Percentiles rank a stretch among this genome's conserved stretches.
Evolutionary conservation across 805 yeast species (phyloP).

Genomic region (Kazachstania bromeliacearum): DNA sequence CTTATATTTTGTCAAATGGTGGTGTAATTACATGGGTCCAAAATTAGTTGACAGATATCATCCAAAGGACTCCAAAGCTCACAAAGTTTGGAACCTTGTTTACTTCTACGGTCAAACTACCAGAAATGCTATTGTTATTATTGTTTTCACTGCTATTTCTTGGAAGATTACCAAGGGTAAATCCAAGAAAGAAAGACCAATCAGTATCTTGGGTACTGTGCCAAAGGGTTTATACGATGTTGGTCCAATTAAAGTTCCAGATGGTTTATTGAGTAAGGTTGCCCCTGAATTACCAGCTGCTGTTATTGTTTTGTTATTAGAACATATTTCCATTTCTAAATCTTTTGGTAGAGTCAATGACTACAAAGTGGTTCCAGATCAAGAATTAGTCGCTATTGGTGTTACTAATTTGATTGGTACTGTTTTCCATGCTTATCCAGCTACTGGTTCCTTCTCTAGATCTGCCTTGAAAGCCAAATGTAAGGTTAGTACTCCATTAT

Average conservation of each 20-base stretch:
- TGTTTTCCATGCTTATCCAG: conserved; percentile 87
- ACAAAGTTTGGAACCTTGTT: conserved; percentile 24
- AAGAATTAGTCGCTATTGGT: conserved; percentile 90
- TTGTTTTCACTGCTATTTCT: conserved; percentile 73
- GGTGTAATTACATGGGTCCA: conserved; percentile 45
- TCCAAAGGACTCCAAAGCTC: conserved; percentile 12
- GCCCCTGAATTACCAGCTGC: conserved; percentile 82
- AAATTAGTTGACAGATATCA: conserved; percentile 49
- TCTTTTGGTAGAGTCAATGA: conserved; percentile 90
- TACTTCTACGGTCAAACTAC: conserved; percentile 68
- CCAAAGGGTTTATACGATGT: conserved; percentile 75
- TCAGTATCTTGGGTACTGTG: conserved; percentile 62
- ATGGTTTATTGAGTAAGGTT: conserved; percentile 46
- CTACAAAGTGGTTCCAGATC: conserved; percentile 85
- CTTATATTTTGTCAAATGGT: conserved; percentile 63
- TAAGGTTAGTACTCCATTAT: conserved; percentile 89
- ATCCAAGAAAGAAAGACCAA: conserved; percentile 31
- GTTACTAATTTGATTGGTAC: conserved; percentile 85
- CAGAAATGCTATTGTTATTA: conserved; percentile 73
- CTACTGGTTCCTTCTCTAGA: conserved; percentile 92
- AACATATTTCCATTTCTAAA: conserved; percentile 88
- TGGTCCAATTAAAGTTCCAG: conserved; percentile 61
- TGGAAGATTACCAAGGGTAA: conserved; percentile 60
- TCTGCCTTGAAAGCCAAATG: conserved; percentile 91
- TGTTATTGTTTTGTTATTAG: conserved; percentile 69